phyloP scores from a whole-genome alignment of 1,139 yeast species.

The Candida frijolesensis region DNA sequence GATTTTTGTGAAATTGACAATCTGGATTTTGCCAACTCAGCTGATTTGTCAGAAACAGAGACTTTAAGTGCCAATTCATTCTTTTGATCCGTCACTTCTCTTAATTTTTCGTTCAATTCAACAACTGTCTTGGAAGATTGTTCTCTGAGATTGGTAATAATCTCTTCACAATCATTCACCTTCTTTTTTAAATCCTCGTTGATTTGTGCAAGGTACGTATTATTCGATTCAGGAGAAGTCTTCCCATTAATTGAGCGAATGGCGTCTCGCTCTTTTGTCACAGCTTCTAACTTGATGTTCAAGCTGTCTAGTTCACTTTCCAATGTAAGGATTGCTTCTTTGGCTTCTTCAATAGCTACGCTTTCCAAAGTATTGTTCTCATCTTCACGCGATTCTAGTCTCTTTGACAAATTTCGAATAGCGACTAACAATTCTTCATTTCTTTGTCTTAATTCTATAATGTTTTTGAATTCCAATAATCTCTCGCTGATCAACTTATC shows the following conservation, averaged over 20 bases:
- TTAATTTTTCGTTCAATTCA: slow-evolving; percentile 31
- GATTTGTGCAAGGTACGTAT: slow-evolving; percentile 30
- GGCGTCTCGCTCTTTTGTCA: slow-evolving; percentile 66
- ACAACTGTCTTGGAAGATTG: slow-evolving; percentile 27
- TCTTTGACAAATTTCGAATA: slow-evolving; percentile 68
- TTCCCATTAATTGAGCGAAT: slow-evolving; percentile 40
- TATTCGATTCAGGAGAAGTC: slow-evolving; percentile 18
- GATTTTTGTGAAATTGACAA: slow-evolving; percentile 31
- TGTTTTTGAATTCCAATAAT: slow-evolving; percentile 66
- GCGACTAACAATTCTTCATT: slow-evolving; percentile 72
- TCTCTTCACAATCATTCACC: slow-evolving; percentile 29
- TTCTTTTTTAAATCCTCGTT: slow-evolving; percentile 32
- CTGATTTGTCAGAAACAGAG: slow-evolving; percentile 32
- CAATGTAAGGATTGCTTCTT: slow-evolving; percentile 68
- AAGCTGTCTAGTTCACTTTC: slow-evolving; percentile 61
- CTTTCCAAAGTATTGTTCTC: slow-evolving; percentile 51
- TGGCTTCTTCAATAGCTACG: slow-evolving; percentile 72
- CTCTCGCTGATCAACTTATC: slow-evolving; percentile 72
- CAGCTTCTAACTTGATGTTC: slow-evolving; percentile 53
- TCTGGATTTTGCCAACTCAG: slow-evolving; percentile 38
- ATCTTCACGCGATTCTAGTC: slow-evolving; percentile 58
- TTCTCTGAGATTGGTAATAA: slow-evolving; percentile 32
- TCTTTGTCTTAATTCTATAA: slow-evolving; percentile 69
- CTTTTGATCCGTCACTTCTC: slow-evolving; percentile 26
- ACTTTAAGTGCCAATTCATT: slow-evolving; percentile 36